These are phyloP conservation scores for Aspergillus uvarum DNA, from an alignment of 2,329 filamentous ascomycete species.

Conservation along the genomic window DNA sequence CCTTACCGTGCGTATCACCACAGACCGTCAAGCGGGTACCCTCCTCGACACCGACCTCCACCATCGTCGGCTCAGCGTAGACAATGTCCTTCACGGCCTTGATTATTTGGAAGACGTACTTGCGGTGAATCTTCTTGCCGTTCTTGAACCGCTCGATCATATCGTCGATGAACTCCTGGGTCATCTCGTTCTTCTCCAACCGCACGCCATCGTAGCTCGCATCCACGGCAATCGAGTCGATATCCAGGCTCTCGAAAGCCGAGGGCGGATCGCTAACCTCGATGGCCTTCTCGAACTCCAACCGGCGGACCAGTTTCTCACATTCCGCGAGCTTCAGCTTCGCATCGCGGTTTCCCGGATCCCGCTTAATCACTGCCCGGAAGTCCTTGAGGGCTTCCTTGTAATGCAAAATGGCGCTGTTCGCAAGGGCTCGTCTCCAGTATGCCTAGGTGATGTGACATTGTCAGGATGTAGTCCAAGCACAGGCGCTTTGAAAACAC, in stretches of 20 bases:
- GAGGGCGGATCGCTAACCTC: slow-evolving; percentile 90
- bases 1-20: slow-evolving; percentile 87
- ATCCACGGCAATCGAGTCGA: slow-evolving; percentile 82
- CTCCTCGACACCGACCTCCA: slow-evolving; percentile 79
- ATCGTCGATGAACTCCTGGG: slow-evolving; percentile 92
- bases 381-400: slow-evolving; percentile 90
- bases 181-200: slow-evolving; percentile 74
- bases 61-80: slow-evolving; percentile 93
- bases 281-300: slow-evolving; percentile 92
- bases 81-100: slow-evolving; percentile 85
- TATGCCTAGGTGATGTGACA: slow-evolving; percentile 64
- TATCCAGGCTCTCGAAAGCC: slow-evolving; percentile 82
- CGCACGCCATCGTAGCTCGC: slow-evolving; percentile 79
- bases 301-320: slow-evolving; percentile 87
- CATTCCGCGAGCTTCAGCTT: slow-evolving; percentile 89
- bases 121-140: slow-evolving; percentile 91
- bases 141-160: slow-evolving; percentile 96
- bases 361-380: slow-evolving; percentile 82
- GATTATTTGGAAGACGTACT: slow-evolving; percentile 97
- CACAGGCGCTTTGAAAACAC: not conserved
- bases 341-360: slow-evolving; percentile 84
- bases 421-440: slow-evolving; percentile 87
- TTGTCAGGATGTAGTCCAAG: not conserved
- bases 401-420: slow-evolving; percentile 85
- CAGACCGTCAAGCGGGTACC: slow-evolving; percentile 86